Evolutionary conservation across 2,329 filamentous ascomycete genomes (phyloP).

Genomic region (Exophiala dermatitidis): DNA sequence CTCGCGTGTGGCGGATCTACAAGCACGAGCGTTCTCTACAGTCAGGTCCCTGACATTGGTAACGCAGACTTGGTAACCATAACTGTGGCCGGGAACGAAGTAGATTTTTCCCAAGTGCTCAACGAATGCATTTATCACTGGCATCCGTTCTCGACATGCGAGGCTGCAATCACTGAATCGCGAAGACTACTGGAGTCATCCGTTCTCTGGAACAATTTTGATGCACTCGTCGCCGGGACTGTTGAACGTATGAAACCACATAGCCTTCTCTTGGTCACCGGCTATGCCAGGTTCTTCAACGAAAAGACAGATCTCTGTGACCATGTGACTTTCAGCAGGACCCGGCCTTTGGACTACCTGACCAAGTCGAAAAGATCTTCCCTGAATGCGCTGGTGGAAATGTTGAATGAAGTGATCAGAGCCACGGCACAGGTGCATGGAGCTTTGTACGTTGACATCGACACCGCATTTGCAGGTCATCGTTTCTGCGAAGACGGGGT

Average conservation of each 20-base stretch:
- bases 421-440: conserved; percentile 23
- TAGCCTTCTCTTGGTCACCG: conserved; percentile 24
- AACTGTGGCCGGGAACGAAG: conserved; percentile 29
- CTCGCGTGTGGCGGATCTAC: conserved; percentile 27
- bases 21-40: conserved; percentile 19
- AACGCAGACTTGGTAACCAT: conserved; percentile 26
- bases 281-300: conserved; percentile 28
- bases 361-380: conserved; percentile 24
- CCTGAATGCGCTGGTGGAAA: conserved; percentile 25
- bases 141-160: conserved; percentile 20
- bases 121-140: conserved; percentile 30
- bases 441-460: conserved; percentile 28
- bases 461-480: conserved; percentile 26
- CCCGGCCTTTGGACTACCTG: conserved; percentile 20
- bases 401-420: conserved; percentile 28
- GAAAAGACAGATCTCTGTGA: conserved; percentile 22
- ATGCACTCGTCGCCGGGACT: conserved; percentile 19
- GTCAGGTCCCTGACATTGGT: conserved; percentile 19
- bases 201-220: conserved; percentile 19
- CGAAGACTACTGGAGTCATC: conserved; percentile 21
- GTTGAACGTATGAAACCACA: conserved; percentile 5
- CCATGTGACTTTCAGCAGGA: conserved; percentile 27
- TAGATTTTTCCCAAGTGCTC: conserved; percentile 28
- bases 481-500: conserved; percentile 28
- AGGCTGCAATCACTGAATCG: conserved; percentile 18